Conservation (phyloP, 2,329 filamentous ascomycete genomes). For the Nemania abortiva region DNA sequence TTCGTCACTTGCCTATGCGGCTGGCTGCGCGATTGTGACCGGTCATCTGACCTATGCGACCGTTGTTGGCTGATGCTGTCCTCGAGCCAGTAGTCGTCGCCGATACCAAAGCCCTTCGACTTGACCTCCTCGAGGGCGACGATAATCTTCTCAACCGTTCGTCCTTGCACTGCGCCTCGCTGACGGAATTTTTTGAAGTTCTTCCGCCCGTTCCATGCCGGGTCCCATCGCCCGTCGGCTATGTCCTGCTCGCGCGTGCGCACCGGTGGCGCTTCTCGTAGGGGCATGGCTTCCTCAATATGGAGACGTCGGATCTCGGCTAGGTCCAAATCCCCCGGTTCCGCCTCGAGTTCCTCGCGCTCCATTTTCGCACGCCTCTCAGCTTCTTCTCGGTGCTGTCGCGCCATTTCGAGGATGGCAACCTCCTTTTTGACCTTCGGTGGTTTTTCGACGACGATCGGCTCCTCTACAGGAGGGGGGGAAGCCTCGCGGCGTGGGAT, state of each 20-base stretch:
- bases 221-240: constrained; percentile 77
- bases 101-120: constrained; percentile 78
- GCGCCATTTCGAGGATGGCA: constrained; percentile 76
- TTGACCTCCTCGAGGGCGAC: constrained; percentile 78
- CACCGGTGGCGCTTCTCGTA: constrained; percentile 60
- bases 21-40: constrained; percentile 43
- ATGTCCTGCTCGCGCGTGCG: constrained; percentile 63
- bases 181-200: constrained; percentile 93
- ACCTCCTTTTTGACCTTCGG: constrained; percentile 67
- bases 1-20: constrained; percentile 35
- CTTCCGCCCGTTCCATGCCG: constrained; percentile 91
- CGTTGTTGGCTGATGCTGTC: constrained; percentile 51
- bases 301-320: constrained; percentile 79
- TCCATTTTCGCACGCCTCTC: constrained; percentile 71
- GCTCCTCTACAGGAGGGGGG: constrained; percentile 45
- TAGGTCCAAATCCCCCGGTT: constrained; percentile 75
- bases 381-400: constrained; percentile 71
- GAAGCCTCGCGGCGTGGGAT: constrained; percentile 51
- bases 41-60: constrained; percentile 48
- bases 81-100: constrained; percentile 81
- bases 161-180: constrained; percentile 62
- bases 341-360: constrained; percentile 64
- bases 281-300: constrained; percentile 80
- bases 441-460: constrained; percentile 56
- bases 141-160: constrained; percentile 65